Conservation (phyloP, 2,329 filamentous ascomycete genomes). For the Arthrobotrys megalospora region DNA sequence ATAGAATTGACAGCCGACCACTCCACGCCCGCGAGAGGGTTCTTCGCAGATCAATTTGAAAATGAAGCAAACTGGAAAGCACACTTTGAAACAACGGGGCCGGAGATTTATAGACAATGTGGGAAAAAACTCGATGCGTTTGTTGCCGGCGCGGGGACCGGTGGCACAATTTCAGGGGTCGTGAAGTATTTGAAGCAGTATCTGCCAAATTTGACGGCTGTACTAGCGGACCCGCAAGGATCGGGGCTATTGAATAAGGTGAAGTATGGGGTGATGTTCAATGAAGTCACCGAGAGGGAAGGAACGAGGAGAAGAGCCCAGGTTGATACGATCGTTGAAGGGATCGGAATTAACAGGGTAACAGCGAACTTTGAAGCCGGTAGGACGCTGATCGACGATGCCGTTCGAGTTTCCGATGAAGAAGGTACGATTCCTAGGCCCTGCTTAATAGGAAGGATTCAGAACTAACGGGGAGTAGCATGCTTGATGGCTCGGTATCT, state of each 20-base stretch:
- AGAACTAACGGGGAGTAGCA: constrained; percentile 28
- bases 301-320: constrained; percentile 90
- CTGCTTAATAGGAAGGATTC: background rate
- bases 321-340: constrained; percentile 96
- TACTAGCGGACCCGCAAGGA: constrained; percentile 94
- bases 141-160: constrained; percentile 92
- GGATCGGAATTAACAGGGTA: constrained; percentile 94
- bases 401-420: constrained; percentile 86
- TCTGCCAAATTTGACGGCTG: constrained; percentile 76
- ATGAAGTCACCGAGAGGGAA: constrained; percentile 82
- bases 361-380: constrained; percentile 94
- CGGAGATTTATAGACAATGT: constrained; percentile 88
- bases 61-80: constrained; percentile 89
- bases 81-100: constrained; percentile 85
- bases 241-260: constrained; percentile 94
- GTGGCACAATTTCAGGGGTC: constrained; percentile 91
- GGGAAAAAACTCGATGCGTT: constrained; percentile 84
- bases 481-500: constrained; percentile 89
- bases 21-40: constrained; percentile 78
- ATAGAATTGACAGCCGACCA: constrained; percentile 77
- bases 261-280: constrained; percentile 96
- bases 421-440: constrained; percentile 77
- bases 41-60: constrained; percentile 98
- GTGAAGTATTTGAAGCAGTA: constrained; percentile 84
- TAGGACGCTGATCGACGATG: constrained; percentile 88